Conservation (phyloP, 805 yeast genomes). For the Yarrowia sp. region DNA sequence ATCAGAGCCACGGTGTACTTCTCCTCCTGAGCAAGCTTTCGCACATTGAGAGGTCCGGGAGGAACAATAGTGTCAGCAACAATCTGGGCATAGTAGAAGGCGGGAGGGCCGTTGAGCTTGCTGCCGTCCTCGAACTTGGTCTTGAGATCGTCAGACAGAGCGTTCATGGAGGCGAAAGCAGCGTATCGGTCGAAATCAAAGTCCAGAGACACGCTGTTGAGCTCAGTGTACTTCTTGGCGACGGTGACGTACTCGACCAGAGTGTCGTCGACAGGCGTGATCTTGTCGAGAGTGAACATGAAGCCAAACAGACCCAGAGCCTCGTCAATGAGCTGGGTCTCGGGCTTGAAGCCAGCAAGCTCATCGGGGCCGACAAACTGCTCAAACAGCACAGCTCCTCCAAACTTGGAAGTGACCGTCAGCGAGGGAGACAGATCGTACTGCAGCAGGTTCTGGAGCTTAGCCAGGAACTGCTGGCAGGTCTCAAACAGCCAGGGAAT, state of each 20-base stretch:
- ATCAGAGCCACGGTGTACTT: conserved; percentile 17
- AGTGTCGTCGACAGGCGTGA: conserved; percentile 15
- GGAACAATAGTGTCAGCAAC: background rate
- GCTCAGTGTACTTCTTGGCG: conserved; percentile 18
- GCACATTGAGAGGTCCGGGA: background rate
- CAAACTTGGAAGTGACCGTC: conserved; percentile 7
- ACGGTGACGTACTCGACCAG: conserved; percentile 12
- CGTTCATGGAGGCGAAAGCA: background rate
- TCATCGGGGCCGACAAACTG: conserved; percentile 23
- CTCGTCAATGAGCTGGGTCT: background rate
- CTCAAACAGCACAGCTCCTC: conserved; percentile 21
- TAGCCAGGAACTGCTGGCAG: background rate
- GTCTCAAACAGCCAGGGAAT: conserved; percentile 16
- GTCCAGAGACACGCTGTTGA: conserved; percentile 6
- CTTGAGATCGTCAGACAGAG: background rate
- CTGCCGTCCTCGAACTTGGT: background rate
- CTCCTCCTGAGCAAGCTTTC: background rate
- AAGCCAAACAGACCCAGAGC: conserved; percentile 20
- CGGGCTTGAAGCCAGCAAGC: conserved; percentile 18
- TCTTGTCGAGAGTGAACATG: conserved; percentile 12
- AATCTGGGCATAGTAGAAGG: conserved; percentile 14
- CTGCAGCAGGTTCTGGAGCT: background rate
- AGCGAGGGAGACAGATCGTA: conserved; percentile 16
- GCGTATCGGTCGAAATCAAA: conserved; percentile 22
- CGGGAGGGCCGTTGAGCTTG: background rate